phyloP scores from a whole-genome alignment of 371 early-diverging fungal genomes.

The Mucor piriformis region DNA sequence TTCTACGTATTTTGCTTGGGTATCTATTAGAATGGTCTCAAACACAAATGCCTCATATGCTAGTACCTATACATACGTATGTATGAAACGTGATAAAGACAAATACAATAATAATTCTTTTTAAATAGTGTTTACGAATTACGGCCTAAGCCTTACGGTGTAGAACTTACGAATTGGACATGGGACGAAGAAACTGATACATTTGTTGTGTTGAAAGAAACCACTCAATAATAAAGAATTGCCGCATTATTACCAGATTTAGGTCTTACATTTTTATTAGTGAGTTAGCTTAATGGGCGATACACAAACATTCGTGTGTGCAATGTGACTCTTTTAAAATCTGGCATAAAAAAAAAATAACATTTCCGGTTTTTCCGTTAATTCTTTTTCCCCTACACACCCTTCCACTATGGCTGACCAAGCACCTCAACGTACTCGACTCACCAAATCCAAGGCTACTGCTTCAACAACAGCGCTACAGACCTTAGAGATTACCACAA shows the following conservation, averaged over 20 bases:
- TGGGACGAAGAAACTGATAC: slow-evolving; percentile 48
- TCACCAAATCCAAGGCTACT: slow-evolving; percentile 43
- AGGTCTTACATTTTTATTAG: not conserved
- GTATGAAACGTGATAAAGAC: no score
- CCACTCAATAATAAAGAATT: slow-evolving; percentile 1
- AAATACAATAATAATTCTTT: no score
- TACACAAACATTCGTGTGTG: not conserved
- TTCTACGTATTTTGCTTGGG: slow-evolving; percentile 76
- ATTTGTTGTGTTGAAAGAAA: slow-evolving; percentile 28
- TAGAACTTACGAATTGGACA: slow-evolving; percentile 52
- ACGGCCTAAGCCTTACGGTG: slow-evolving; percentile 78
- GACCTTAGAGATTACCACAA: slow-evolving; percentile 48
- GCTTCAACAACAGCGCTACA: slow-evolving; percentile 47
- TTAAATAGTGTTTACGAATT: slow-evolving; percentile 35
- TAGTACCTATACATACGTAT: slow-evolving; percentile 57
- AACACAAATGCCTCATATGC: slow-evolving; percentile 69
- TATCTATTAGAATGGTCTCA: slow-evolving; percentile 77
- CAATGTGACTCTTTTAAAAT: not conserved
- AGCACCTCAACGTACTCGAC: slow-evolving; percentile 31
- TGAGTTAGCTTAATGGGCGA: not conserved
- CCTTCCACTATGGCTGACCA: slow-evolving; percentile 23
- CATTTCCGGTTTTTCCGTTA: slow-evolving; percentile 3
- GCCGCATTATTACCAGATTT: not conserved
- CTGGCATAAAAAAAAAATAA: not conserved
- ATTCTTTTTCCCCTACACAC: slow-evolving; percentile 3